A percentile compares a stretch with the other conserved stretches of the same genome.
These are phyloP conservation scores for Chionographis japonica DNA, from an alignment of 106 monocot genomes.

Conservation along the genomic window DNA sequence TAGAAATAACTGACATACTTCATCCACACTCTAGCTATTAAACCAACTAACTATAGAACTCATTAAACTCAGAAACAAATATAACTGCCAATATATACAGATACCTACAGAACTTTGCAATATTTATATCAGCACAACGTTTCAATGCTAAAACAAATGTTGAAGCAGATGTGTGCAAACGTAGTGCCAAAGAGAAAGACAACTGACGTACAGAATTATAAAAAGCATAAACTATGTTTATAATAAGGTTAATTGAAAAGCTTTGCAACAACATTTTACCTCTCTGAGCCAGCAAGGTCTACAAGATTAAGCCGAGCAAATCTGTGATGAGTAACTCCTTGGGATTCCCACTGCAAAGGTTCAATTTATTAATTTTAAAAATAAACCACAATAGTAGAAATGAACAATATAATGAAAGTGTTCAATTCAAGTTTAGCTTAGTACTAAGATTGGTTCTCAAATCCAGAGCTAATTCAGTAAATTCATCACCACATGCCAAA, in stretches of 20 bases:
- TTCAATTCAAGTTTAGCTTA: not conserved
- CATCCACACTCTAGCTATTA: not conserved
- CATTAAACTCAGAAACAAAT: not conserved
- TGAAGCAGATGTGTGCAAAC: too few species aligned
- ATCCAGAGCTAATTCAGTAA: not conserved
- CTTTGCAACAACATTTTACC: slow-evolving; percentile 26
- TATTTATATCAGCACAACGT: too few species aligned
- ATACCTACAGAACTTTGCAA: too few species aligned
- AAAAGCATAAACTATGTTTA: too few species aligned
- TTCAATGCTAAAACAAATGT: too few species aligned
- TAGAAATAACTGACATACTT: not conserved
- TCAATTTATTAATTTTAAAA: not conserved
- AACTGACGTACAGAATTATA: too few species aligned
- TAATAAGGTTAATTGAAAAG: not conserved
- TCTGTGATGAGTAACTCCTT: slow-evolving; percentile 85
- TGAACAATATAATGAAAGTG: not conserved
- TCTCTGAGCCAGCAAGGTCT: slow-evolving; percentile 94
- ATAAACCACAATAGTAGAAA: not conserved
- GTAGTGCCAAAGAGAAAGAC: too few species aligned
- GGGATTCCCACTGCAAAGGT: slow-evolving; percentile 75
- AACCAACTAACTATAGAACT: not conserved
- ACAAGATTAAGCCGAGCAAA: slow-evolving; percentile 95
- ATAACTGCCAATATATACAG: not conserved
- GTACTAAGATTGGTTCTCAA: not conserved
- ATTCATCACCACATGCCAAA: not conserved